Evolutionary conservation across 148 eudicot species (phyloP), one percentile per base, ranked within the genome.

Genomic region (Rhododendron griersonianum): DNA sequence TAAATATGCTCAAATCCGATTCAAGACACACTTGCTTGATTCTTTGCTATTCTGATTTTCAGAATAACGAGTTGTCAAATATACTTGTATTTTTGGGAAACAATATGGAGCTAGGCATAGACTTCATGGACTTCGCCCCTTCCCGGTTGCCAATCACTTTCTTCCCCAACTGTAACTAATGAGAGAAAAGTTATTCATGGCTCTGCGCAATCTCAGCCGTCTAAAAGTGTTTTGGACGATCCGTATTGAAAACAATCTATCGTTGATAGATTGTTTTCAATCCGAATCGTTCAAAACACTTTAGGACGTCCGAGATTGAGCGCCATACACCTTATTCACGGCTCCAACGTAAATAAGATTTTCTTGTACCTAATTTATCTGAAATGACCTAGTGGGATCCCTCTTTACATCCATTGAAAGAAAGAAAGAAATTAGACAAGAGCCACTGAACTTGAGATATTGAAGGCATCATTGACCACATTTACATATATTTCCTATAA

Each of bases 401-500:
- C 15, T 65, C 33, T 65, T 25, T 65, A 65, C 14, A 65, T 65
- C 73, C 25, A n/a, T 2, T 11, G 73, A n/a, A 65, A 19, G 73
- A 65, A 53, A 47, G 50, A 47, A 47, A 33, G 45, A 81, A 81
- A 14, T 53, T 81, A 28, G 39, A 47, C 23, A 67, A 47, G 53
- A 47, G 44, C 59, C 85, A 67, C 10, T 83, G 59, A 45, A 47
- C 39, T 9, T 67, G 59, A 16, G 57, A 16, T 13, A 67, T n/a
- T 65, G 39, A n/a, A 25, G 45, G 33, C 18, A 45, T 28, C 78
- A 18, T 61, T 59, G 39, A 23, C 18, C 78, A 83, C 18, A 47
- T 83, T 69, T 83, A 83, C 85, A 47, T 71, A 83, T 48, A 83
- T 83, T 45, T 83, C 45, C 25, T 47, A 6, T 41, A 19, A 41